Conservation (phyloP, 345 rosid species). For the Salix brachista region DNA sequence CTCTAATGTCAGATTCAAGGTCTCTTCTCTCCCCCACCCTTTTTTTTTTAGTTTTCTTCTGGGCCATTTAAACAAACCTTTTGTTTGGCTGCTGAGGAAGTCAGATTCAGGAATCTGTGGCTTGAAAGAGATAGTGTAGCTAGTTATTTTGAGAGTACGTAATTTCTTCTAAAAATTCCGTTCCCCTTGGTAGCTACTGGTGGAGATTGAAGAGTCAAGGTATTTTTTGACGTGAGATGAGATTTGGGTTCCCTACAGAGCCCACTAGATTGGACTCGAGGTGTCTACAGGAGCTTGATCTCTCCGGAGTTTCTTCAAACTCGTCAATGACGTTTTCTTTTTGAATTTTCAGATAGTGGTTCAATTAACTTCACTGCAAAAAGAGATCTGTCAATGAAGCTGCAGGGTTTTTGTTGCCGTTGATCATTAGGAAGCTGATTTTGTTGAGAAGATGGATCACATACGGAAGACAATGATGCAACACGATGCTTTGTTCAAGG, state of each 20-base stretch:
- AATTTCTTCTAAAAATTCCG: not conserved
- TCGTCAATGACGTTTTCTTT: not conserved
- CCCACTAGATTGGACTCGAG: too few species aligned
- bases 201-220: not conserved
- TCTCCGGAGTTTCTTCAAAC: too few species aligned
- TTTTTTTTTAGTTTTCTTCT: not conserved
- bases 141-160: not conserved
- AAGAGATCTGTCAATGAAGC: not conserved
- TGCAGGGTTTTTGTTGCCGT: not conserved
- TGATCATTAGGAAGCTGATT: not conserved
- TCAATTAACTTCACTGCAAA: not conserved
- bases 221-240: not conserved
- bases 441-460: slow-evolving; percentile 13
- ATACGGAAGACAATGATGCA: slow-evolving; percentile 16
- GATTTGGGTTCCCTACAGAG: too few species aligned
- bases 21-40: not conserved
- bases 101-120: not conserved
- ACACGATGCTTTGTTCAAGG: slow-evolving; percentile 18
- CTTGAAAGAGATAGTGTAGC: not conserved
- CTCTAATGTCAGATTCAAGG: not conserved
- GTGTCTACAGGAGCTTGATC: too few species aligned
- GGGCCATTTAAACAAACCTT: not conserved
- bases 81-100: not conserved
- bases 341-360: not conserved
- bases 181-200: not conserved